A percentile compares a stretch with the other conserved stretches of the same genome.
These are phyloP conservation scores for Kodamaea kaohsiungensis DNA, from an alignment of 805 yeast genomes.

Conservation along the genomic window DNA sequence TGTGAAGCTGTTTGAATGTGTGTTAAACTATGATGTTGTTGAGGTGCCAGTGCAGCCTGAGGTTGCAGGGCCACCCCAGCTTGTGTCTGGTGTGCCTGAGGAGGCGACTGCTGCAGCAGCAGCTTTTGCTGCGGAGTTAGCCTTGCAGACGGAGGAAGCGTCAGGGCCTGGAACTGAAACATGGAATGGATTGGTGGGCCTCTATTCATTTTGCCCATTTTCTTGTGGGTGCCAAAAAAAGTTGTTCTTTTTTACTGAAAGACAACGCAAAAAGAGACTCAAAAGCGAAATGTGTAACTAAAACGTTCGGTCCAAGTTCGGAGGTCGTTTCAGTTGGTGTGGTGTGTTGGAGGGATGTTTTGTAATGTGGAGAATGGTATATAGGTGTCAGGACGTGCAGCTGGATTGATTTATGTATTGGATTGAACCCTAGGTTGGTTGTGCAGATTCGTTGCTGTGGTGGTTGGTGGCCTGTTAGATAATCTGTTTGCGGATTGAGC, in stretches of 20 bases:
- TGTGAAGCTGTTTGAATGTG: not conserved
- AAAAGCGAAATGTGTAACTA: not conserved
- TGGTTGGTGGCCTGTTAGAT: not conserved
- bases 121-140: conserved; percentile 1
- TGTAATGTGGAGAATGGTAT: not conserved
- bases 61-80: conserved; percentile 5
- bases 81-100: not conserved
- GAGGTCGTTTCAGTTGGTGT: not conserved
- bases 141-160: not conserved
- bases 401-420: not conserved
- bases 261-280: not conserved
- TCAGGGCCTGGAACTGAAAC: conserved; percentile 10
- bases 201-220: conserved; percentile 8
- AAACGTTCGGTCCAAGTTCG: not conserved
- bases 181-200: conserved; percentile 10
- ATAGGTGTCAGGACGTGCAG: too few relatives aligned
- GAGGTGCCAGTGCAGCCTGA: conserved; percentile 1
- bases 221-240: conserved; percentile 8
- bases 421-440: too few relatives aligned
- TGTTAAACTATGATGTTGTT: not conserved
- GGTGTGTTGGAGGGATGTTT: not conserved
- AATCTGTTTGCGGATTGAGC: not conserved
- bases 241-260: not conserved
- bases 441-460: not conserved
- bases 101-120: conserved; percentile 2